Conservation (phyloP, 2,329 filamentous ascomycete genomes). For the Neurospora sp. region DNA sequence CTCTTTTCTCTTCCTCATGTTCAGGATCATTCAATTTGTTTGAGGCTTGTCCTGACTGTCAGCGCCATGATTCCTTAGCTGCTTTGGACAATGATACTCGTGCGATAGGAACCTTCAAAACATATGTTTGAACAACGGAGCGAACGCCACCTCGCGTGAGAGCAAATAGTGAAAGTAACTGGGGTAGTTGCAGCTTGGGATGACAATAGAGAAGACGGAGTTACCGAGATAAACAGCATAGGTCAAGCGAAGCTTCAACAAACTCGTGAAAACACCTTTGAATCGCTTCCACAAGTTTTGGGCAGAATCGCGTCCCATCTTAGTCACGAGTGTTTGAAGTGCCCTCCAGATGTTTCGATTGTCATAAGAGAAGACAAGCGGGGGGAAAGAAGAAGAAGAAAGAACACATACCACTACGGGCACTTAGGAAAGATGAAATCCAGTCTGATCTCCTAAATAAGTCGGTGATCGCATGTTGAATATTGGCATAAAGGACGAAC, state of each 20-base stretch:
- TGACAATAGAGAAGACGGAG: not conserved
- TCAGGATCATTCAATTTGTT: not conserved
- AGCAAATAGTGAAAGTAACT: not conserved
- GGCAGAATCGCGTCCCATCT: not conserved
- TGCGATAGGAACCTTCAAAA: not conserved
- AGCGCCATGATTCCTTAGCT: not conserved
- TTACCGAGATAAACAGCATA: not conserved
- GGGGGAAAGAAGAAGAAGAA: not conserved
- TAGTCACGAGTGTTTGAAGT: not conserved
- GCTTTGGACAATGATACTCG: not conserved
- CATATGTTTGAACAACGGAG: not conserved
- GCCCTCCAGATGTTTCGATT: not conserved
- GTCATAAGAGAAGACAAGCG: not conserved
- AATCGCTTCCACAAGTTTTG: not conserved
- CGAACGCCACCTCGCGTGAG: not conserved
- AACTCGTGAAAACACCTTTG: not conserved
- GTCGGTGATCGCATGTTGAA: not conserved
- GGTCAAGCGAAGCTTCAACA: not conserved
- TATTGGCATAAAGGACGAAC: not conserved
- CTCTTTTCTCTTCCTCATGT: not conserved
- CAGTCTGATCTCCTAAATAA: not conserved
- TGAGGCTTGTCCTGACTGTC: not conserved
- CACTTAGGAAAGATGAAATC: not conserved
- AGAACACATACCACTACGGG: not conserved
- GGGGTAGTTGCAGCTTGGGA: not conserved